A percentile compares a stretch with the other conserved stretches of the same genome.
Evolutionary conservation across 495 filamentous ascomycete genomes (phyloP).

Genomic region (Barbatosphaeria neglecta): DNA sequence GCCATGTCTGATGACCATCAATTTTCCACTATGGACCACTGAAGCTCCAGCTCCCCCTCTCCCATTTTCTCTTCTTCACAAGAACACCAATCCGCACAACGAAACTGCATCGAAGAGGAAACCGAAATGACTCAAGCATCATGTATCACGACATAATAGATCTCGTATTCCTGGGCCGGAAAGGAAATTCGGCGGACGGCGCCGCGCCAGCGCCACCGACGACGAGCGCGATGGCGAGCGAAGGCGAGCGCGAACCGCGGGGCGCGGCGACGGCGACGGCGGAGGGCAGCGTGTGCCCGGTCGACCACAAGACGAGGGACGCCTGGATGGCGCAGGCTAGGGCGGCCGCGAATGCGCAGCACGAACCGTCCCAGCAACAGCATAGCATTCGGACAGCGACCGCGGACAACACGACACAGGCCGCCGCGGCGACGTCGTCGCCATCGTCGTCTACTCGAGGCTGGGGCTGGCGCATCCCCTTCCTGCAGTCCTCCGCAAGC

Average conservation of each 20-base stretch:
- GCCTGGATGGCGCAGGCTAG: slow-evolving; percentile 56
- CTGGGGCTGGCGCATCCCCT: slow-evolving; percentile 9
- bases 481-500: slow-evolving; percentile 16
- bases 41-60: too few species aligned
- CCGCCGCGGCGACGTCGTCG: slow-evolving; percentile 1
- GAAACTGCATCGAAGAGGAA: too few species aligned
- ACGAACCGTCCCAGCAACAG: neutral
- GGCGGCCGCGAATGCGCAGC: slow-evolving; percentile 12
- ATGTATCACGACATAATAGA: slow-evolving; percentile 4
- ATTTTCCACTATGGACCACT: too few species aligned
- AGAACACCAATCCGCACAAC: neutral
- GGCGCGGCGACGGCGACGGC: slow-evolving; percentile 8
- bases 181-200: neutral
- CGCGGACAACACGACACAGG: neutral
- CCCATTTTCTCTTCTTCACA: too few species aligned
- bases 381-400: neutral
- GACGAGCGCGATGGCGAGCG: neutral
- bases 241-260: too few species aligned
- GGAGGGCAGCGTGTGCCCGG: slow-evolving; percentile 50
- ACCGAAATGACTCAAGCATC: slow-evolving; percentile 8
- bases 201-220: neutral
- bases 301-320: slow-evolving; percentile 76
- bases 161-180: slow-evolving; percentile 5
- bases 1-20: too few species aligned
- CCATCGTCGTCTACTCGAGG: neutral